These are phyloP conservation scores for Venturia effusa DNA, from an alignment of 2,329 filamentous ascomycete species.

Conservation along the genomic window DNA sequence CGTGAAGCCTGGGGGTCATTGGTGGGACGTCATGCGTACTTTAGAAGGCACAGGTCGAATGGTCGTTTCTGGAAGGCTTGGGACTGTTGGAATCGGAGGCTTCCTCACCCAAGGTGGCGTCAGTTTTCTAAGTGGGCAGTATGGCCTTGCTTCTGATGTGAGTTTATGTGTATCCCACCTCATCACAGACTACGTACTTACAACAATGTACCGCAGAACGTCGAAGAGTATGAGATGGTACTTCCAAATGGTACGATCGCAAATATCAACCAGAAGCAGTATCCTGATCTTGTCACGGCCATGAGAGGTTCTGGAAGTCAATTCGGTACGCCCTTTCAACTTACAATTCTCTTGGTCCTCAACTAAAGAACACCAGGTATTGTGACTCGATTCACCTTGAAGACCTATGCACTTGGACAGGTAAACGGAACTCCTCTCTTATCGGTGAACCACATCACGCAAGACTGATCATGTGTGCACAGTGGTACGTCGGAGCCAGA, in stretches of 20 bases:
- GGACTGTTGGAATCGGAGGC: conserved; percentile 12
- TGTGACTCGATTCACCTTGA: conserved; percentile 24
- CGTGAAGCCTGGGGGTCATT: conserved; percentile 30
- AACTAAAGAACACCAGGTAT: conserved; percentile 21
- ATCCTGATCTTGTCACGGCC: conserved; percentile 19
- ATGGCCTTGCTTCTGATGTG: conserved; percentile 11
- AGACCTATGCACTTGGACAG: conserved; percentile 22
- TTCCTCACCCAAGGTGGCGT: conserved; percentile 10
- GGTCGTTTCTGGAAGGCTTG: conserved; percentile 20
- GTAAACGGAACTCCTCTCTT: conserved; percentile 22
- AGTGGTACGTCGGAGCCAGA: conserved; percentile 1
- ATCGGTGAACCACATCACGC: too few species aligned
- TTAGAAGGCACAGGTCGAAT: conserved; percentile 26
- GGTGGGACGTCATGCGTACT: conserved; percentile 28
- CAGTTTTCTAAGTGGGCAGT: conserved; percentile 7
- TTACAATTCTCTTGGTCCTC: background rate
- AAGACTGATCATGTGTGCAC: background rate
- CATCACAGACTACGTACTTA: conserved; percentile 18
- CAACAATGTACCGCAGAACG: conserved; percentile 19
- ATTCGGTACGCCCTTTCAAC: conserved; percentile 16
- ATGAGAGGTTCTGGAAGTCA: conserved; percentile 21
- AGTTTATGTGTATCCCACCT: background rate
- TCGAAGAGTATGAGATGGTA: conserved; percentile 14
- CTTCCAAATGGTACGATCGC: conserved; percentile 18
- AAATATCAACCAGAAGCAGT: conserved; percentile 18